Base-by-base conservation (phyloP, 192 early-diverging fungal species). In the Linderina pennispora region DNA sequence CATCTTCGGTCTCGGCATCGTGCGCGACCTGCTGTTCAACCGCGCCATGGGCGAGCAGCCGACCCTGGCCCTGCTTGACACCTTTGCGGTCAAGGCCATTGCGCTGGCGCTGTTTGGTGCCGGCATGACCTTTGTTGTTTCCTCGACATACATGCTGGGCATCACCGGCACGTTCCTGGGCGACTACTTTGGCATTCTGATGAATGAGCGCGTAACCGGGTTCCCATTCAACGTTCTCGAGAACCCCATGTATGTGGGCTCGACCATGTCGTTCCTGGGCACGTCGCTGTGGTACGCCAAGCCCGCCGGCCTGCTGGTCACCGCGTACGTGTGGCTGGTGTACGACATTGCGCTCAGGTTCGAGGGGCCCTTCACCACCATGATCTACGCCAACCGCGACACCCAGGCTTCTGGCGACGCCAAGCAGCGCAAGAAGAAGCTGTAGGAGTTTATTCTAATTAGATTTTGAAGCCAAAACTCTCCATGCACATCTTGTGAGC, bases 201-300 rank as follows among this genome's bases (percentile, higher is more conserved):
- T 91, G 90, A 76, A 84, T 13, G 74, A 80, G 49, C 80, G 85
- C 17, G 86, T 95, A 28, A 91, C 85, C 0, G 83, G 82, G 10
- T 93, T 95, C 59, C 92, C 92, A 4, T 95, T 95, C 77, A 95
- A 87, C 56, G 82, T 90, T 16, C 74, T 85, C 21, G 87, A 90
- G 8, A 89, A 95, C 71, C 92, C 92, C n/a, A 95, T 95, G 92
- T 95, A 95, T 56, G 79, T 79, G 40, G 92, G 92, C 22, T 91
- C 91, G 5, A 90, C 89, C 8, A 62, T 93, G 66, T 83, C 79
- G 39, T 95, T 95, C 64, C 44, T 93, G 11, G 86, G 82, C 33
- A 82, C 82, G 23, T 83, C 92, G 25, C 65, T 95, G 44, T 92
- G 86, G 88, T 79, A 82, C 25, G 77, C 58, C 18, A 48, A 33